Evolutionary conservation across 176 grass and related monocot species (phyloP).

Genomic region (Bromus sterilis): DNA sequence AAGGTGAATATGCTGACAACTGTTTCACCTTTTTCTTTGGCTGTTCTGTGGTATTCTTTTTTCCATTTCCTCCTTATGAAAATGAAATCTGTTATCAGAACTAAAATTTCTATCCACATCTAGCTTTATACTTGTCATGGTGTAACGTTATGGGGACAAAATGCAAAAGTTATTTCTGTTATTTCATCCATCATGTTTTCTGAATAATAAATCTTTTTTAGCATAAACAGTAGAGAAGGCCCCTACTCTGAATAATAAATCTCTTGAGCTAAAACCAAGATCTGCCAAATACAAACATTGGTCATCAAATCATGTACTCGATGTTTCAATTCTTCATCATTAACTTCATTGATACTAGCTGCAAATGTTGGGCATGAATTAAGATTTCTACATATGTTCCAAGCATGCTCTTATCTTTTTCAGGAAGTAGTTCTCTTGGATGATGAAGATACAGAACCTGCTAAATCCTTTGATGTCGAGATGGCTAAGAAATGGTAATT

Average conservation of each 20-base stretch:
- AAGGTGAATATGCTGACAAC: constrained; percentile 18
- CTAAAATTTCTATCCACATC: not conserved
- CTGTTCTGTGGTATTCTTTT: not conserved
- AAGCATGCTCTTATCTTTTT: not conserved
- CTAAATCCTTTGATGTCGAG: constrained; percentile 6
- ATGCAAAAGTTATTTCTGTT: not conserved
- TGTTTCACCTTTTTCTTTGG: not conserved
- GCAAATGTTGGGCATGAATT: not conserved
- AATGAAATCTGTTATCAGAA: not conserved
- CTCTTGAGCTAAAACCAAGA: not conserved
- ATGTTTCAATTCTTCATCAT: not conserved
- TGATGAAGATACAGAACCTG: constrained; percentile 30
- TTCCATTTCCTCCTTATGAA: not conserved
- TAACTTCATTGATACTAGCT: not conserved
- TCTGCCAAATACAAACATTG: not conserved
- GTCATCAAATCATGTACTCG: not conserved
- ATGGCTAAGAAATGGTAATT: constrained; percentile 36
- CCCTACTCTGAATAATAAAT: not conserved
- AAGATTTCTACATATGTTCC: not conserved
- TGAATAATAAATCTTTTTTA: constrained; percentile 6
- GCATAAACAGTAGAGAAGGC: not conserved
- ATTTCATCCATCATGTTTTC: not conserved
- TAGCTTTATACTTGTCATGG: not conserved
- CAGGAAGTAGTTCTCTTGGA: constrained; percentile 57
- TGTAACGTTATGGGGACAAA: not conserved